These are phyloP conservation scores for Parachaetomium inaequale DNA, from an alignment of 495 filamentous ascomycete genomes.

Conservation along the genomic window DNA sequence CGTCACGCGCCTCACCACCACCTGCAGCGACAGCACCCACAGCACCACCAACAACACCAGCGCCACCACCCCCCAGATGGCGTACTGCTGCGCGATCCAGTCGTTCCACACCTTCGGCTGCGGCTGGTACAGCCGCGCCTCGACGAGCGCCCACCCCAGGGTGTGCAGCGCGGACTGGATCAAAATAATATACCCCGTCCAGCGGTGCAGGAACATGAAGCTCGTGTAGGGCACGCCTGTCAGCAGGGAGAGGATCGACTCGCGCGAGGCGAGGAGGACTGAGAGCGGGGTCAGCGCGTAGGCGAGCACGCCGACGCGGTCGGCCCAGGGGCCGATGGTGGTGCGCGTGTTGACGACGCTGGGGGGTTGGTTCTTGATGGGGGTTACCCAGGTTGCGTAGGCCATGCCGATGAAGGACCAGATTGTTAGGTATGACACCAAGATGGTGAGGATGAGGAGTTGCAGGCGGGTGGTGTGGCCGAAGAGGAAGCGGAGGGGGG, in stretches of 20 bases:
- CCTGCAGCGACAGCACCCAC: slow-evolving; percentile 51
- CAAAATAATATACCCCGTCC: slow-evolving; percentile 62
- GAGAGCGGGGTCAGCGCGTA: slow-evolving; percentile 65
- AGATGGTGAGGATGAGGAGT: slow-evolving; percentile 40
- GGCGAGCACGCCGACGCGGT: slow-evolving; percentile 60
- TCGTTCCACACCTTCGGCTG: slow-evolving; percentile 52
- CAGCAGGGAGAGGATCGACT: slow-evolving; percentile 57
- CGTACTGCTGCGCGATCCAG: slow-evolving; percentile 55
- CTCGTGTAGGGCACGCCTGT: slow-evolving; percentile 65
- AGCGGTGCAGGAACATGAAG: slow-evolving; percentile 68
- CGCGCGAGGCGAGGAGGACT: slow-evolving; percentile 55
- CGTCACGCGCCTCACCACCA: slow-evolving; percentile 51
- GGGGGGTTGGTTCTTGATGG: slow-evolving; percentile 45
- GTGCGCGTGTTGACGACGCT: slow-evolving; percentile 52
- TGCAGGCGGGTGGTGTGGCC: slow-evolving; percentile 43
- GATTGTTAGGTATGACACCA: slow-evolving; percentile 54
- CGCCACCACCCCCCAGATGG: slow-evolving; percentile 63
- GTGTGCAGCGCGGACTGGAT: slow-evolving; percentile 60
- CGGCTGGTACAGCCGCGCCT: slow-evolving; percentile 59
- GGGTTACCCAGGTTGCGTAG: slow-evolving; percentile 59
- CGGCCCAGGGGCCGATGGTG: slow-evolving; percentile 56
- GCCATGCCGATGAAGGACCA: slow-evolving; percentile 60
- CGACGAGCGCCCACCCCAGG: slow-evolving; percentile 61
- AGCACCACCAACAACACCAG: slow-evolving; percentile 56
- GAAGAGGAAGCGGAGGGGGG: slow-evolving; percentile 33